Evolutionary conservation across 768 basidiomycete genomes (phyloP), one percentile per base, ranked within the genome.

Genomic region (Udeniomyces megalosporus): DNA sequence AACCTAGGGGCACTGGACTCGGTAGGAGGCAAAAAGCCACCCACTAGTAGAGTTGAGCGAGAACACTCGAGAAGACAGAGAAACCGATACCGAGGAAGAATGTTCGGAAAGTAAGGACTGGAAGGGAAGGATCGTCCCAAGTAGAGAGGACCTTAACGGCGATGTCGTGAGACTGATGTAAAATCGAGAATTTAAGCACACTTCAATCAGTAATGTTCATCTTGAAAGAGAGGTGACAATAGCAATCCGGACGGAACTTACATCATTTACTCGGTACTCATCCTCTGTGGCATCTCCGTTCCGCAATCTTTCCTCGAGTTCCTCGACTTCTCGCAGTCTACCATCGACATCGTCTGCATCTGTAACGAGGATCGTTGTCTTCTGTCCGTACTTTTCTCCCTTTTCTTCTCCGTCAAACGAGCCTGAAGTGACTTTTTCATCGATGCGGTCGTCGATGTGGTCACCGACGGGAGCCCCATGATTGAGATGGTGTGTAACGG

Each of bases 331-430:
- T 3, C 57, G 28, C 20, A 49, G 10, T 10, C 44, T 29, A 4
- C 4, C 31, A 12, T 47, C 47, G 46, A 48, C 57, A 32, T 58
- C 57, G 3, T 11, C 47, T 1, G 12, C 28, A 31, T 46, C 55
- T 14, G 42, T 20, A 17, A n/a, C 55, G 24, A 32, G 38, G 4
- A 32, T 26, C 2, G 31, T 34, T 17, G 29, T 20, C 17, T 54
- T 38, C 11, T 54, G 53, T 24, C 14, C 14, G 34, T 20, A 31
- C 34, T 26, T 17, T 29, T 5, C 2, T 34, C 53, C 32, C 68
- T 22, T 73, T 90, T 88, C 72, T 88, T 81, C 29, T 88, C 85
- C 34, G 88, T n/a, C n/a, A 75, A 54, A 86, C 82, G 28, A 82
- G 63, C 57, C 82, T 76, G 29, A n/a, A n/a, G n/a, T n/a, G n/a